phyloP scores from a whole-genome alignment of 306 rosid species.

The Cicer yamashitae region DNA sequence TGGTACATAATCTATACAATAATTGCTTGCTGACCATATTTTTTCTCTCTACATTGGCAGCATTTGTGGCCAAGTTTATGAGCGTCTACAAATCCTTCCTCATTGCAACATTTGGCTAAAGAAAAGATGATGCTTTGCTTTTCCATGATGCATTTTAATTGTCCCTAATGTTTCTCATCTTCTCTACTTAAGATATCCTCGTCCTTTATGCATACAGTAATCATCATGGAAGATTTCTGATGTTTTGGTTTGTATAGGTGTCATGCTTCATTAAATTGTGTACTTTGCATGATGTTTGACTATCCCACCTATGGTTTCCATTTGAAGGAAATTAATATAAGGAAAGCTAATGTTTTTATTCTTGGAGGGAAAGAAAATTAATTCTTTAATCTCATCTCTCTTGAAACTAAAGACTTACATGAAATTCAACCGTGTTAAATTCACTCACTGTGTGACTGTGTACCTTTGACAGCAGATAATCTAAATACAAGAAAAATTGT shows the following conservation, averaged over 20 bases:
- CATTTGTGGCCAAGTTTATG: conserved; percentile 97
- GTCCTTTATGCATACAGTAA: conserved; percentile 14
- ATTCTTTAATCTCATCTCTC: not conserved
- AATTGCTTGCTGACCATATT: not conserved
- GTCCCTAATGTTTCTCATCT: conserved; percentile 7
- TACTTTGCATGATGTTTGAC: conserved; percentile 4
- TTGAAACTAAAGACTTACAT: conserved; percentile 4
- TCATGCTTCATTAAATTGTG: not conserved
- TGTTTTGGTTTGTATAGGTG: conserved; percentile 36
- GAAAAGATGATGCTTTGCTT: conserved; percentile 26
- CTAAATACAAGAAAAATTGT: not conserved
- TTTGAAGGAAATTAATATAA: not conserved
- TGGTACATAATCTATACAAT: not conserved
- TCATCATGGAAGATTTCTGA: conserved; percentile 9
- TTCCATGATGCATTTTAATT: conserved; percentile 26
- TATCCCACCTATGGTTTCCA: not conserved
- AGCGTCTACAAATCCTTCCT: conserved; percentile 87
- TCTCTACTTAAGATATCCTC: not conserved
- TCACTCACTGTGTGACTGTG: not conserved
- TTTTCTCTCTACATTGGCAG: conserved; percentile 54
- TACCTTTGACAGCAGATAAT: not conserved
- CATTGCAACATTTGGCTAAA: conserved; percentile 81
- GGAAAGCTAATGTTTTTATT: too few species aligned
- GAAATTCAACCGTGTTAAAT: not conserved
- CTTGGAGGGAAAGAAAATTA: too few species aligned